These are phyloP conservation scores for Cryphonectria radicalis DNA, from an alignment of 2,329 filamentous ascomycete species.

Conservation along the genomic window DNA sequence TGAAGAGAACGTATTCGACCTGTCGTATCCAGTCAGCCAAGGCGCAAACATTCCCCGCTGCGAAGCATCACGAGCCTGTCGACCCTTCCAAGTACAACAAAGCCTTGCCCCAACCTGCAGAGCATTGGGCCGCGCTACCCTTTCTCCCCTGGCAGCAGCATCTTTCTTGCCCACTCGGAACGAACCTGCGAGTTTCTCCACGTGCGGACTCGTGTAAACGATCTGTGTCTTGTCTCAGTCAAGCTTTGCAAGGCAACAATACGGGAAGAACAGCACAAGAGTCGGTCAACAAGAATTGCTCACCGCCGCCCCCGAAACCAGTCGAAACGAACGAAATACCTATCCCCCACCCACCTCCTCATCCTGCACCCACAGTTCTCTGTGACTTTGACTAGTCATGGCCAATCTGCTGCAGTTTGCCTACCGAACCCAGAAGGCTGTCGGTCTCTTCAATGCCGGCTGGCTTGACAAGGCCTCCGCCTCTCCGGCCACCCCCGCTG, in stretches of 20 bases:
- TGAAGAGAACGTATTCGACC: background rate
- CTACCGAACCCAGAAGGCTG: constrained; percentile 95
- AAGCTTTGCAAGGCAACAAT: constrained; percentile 8
- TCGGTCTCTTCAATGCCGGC: constrained; percentile 90
- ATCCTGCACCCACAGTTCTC: constrained; percentile 43
- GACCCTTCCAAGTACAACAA: constrained; percentile 5
- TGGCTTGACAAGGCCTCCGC: constrained; percentile 11
- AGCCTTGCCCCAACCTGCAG: constrained; percentile 1
- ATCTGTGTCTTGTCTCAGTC: background rate
- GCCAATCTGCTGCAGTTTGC: constrained; percentile 91
- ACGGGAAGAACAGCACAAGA: constrained; percentile 6
- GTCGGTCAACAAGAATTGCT: constrained; percentile 6
- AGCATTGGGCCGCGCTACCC: background rate
- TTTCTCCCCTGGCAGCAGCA: background rate
- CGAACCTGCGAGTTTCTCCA: constrained; percentile 2
- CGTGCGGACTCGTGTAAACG: constrained; percentile 3
- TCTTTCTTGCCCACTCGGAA: background rate
- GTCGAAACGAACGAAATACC: constrained; percentile 23
- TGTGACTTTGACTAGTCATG: constrained; percentile 95
- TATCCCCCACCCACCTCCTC: constrained; percentile 14
- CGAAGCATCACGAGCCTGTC: constrained; percentile 5
- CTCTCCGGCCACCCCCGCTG: background rate
- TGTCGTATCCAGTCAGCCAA: background rate
- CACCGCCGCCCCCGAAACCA: constrained; percentile 24
- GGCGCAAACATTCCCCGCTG: background rate